phyloP scores from a whole-genome alignment of 495 filamentous ascomycete species.

The Terfezia boudieri region DNA sequence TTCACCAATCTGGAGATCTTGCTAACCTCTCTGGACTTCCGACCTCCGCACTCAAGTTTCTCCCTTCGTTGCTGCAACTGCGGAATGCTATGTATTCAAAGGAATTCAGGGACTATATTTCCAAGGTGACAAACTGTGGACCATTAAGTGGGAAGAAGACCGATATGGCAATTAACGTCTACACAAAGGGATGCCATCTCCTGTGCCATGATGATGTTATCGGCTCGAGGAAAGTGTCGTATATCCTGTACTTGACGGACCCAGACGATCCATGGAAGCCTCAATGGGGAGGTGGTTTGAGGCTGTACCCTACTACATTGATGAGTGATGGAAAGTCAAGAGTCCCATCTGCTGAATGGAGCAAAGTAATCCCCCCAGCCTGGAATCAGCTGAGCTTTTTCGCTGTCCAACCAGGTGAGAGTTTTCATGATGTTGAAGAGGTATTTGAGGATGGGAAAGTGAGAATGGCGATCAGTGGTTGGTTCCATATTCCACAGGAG shows the following conservation, averaged over 20 bases:
- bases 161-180: constrained; percentile 98
- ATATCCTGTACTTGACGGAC: constrained; percentile 89
- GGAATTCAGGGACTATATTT: constrained; percentile 70
- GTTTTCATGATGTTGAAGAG: constrained; percentile 97
- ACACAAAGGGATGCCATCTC: constrained; percentile 86
- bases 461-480: constrained; percentile 96
- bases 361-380: constrained; percentile 64
- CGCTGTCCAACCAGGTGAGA: constrained; percentile 86
- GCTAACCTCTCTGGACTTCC: constrained; percentile 91
- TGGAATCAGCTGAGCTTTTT: constrained; percentile 98
- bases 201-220: constrained; percentile 98
- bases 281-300: constrained; percentile 83
- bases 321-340: constrained; percentile 46
- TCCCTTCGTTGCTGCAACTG: constrained; percentile 52
- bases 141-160: constrained; percentile 82
- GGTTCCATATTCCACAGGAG: constrained; percentile 94
- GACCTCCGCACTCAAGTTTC: constrained; percentile 50
- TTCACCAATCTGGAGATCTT: constrained; percentile 93
- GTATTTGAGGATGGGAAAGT: constrained; percentile 66
- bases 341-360: constrained; percentile 52
- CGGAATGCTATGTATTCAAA: constrained; percentile 76
- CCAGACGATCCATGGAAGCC: constrained; percentile 78
- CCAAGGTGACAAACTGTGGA: constrained; percentile 61
- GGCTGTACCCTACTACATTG: constrained; percentile 61
- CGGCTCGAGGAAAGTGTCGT: constrained; percentile 75